Evolutionary conservation across 176 grass and related monocot species (phyloP), one percentile per base, ranked within the genome.

Genomic region (Avena sativa): DNA sequence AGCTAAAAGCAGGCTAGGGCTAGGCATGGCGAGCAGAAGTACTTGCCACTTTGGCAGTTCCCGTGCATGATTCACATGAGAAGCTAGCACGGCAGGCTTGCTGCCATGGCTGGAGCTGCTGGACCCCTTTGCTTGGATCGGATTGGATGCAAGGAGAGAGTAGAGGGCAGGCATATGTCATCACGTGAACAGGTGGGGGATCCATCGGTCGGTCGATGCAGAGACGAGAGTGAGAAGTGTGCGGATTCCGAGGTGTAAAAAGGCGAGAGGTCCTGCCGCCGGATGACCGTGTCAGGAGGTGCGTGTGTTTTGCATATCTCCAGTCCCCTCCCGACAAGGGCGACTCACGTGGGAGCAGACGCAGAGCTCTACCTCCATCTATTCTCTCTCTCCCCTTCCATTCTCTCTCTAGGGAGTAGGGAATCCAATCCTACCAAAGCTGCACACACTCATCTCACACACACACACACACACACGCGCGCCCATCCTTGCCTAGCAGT

Each of bases 331-430:
- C 81, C 76, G 86, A 92, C 82, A 89, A 88, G 85, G 64, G 15
- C 85, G 79, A 52, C 89, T 96, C 97, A 98, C 93, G 92, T 98
- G 96, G 84, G 86, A 90, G 89, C 91, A 91, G 86, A 60, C 20
- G 25, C 13, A 14, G 32, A 12, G 9, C 10, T 23, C 23, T 23
- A 23, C 23, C 44, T 4, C 5, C 12, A 16, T 15, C 56, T 6
- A n/a, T 38, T 0, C 9, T 8, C 5, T 7, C 50, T 6, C 44
- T 23, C 72, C 23, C 48, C 2, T 43, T 28, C 32, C 58, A 69
- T 53, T 51, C 59, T 67, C 74, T 51, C 80, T 62, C 5, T 17
- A 56, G 12, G 84, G 88, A 82, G 76, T 55, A 55, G 12, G 84
- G 88, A 83, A 82, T 56, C 38, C n/a, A 40, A 13, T 85, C 46